Percentiles rank a stretch among this genome's conserved stretches.
phyloP scores from a whole-genome alignment of 768 basidiomycete genomes.

The Lentinus brumalis region DNA sequence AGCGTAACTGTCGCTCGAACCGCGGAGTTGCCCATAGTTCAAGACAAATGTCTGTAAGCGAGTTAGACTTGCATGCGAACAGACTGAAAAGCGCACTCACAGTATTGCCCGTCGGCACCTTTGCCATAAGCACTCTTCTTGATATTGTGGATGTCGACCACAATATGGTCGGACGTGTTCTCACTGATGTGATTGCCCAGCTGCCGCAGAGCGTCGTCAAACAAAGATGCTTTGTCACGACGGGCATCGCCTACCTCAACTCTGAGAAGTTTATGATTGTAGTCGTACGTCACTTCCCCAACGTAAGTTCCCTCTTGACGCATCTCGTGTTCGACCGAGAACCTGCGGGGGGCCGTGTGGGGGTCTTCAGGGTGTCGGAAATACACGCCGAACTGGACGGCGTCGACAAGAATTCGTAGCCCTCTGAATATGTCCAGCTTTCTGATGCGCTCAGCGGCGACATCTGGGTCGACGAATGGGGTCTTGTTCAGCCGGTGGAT shows the following conservation, averaged over 20 bases:
- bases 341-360: constrained; percentile 33
- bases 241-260: constrained; percentile 44
- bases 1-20: constrained; percentile 60
- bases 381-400: constrained; percentile 69
- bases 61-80: neutral
- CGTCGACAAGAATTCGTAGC: constrained; percentile 49
- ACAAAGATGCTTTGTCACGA: neutral
- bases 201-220: constrained; percentile 46
- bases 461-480: constrained; percentile 29
- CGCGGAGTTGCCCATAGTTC: constrained; percentile 65
- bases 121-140: constrained; percentile 59
- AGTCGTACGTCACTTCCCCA: constrained; percentile 61
- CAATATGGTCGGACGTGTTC: constrained; percentile 46
- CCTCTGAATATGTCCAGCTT: constrained; percentile 45
- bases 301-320: constrained; percentile 44
- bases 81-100: constrained; percentile 38
- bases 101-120: constrained; percentile 61
- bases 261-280: constrained; percentile 64
- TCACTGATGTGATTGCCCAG: constrained; percentile 58
- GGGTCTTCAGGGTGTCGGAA: constrained; percentile 34
- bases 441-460: constrained; percentile 25
- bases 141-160: constrained; percentile 57
- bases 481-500: constrained; percentile 29
- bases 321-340: constrained; percentile 72
- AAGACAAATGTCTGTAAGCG: constrained; percentile 59